These are phyloP conservation scores for Venturia aucupariae DNA, from an alignment of 2,329 filamentous ascomycete genomes.

Conservation along the genomic window DNA sequence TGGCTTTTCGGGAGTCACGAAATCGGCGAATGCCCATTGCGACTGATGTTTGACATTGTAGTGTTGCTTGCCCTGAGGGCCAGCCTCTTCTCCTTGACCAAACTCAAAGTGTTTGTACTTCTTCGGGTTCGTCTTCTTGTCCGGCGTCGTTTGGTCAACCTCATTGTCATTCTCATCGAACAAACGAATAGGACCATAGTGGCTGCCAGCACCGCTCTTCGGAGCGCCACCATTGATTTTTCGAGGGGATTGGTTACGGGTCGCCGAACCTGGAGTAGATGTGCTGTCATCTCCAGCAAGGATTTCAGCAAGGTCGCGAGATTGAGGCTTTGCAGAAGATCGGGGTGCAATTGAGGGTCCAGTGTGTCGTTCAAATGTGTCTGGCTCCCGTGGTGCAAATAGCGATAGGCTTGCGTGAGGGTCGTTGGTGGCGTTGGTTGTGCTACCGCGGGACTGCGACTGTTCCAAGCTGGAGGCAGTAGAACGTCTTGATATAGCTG, in stretches of 20 bases:
- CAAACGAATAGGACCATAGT: slow-evolving; percentile 44
- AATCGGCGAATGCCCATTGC: slow-evolving; percentile 85
- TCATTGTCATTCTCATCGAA: slow-evolving; percentile 47
- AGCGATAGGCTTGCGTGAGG: slow-evolving; percentile 61
- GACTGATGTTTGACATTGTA: slow-evolving; percentile 50
- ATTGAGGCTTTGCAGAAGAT: slow-evolving; percentile 61
- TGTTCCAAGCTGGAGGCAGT: slow-evolving; percentile 25
- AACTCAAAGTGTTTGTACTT: slow-evolving; percentile 86
- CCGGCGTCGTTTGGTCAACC: slow-evolving; percentile 23
- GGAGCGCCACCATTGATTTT: slow-evolving; percentile 27
- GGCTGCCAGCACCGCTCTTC: slow-evolving; percentile 42
- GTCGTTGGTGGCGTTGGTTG: slow-evolving; percentile 31
- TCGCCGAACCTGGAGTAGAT: background rate
- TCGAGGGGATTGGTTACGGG: slow-evolving; percentile 23
- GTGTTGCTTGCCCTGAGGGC: slow-evolving; percentile 23
- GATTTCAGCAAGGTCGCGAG: slow-evolving; percentile 61
- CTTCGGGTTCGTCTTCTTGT: slow-evolving; percentile 50
- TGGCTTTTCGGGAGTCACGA: slow-evolving; percentile 71
- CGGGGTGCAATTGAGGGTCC: slow-evolving; percentile 51
- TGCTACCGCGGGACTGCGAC: slow-evolving; percentile 26
- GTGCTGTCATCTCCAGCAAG: slow-evolving; percentile 29
- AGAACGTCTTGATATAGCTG: slow-evolving; percentile 25
- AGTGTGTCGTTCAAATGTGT: slow-evolving; percentile 22
- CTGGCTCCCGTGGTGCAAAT: slow-evolving; percentile 60
- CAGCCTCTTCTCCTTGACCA: slow-evolving; percentile 48